Base-by-base conservation (phyloP, 345 rosid genomes). In the Theobroma cacao region DNA sequence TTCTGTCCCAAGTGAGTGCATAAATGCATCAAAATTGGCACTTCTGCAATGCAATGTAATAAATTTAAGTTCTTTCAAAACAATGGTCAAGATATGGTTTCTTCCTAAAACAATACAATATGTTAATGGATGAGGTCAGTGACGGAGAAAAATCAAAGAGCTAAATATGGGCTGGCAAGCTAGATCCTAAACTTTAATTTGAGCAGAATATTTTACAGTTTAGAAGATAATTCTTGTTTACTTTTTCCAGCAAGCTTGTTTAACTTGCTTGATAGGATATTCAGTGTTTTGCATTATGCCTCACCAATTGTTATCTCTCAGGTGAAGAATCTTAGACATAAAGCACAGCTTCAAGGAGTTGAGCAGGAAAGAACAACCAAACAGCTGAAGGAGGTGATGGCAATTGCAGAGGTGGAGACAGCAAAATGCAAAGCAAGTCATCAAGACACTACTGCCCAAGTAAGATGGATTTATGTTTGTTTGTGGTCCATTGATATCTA, bases 381-480 rank as follows among this genome's bases (percentile, higher is more conserved):
- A 82, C 93, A 90, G 76, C 89, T 95, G 79, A 90, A 90, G 79
- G 99, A 95, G 85, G 95, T 95, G 26, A 83, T 89, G 65, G 88
- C 90, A 78, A 85, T 90, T 31, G 95, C 99, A 45, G 93, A 83
- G 69, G 98, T 92, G 77, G 99, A 95, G 90, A 86, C 94, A 26
- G 87, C 87, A 56, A 93, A 91, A 85, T 92, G 98, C 89, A 93
- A 93, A 83, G 98, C 97, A 66, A 90, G 99, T 95, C 81, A 95
- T 95, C 87, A 95, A 91, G 87, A 91, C 98, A 1, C 92, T 93
- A 95, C 99, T 64, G 94, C 94, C 78, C 99, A 95, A 84, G 98
- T 95, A 93, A 89, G 88, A 59, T 53, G 20, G n/a, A 30, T 55
- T 18, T 61, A 8, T 22, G 61, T 61, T 58, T 22, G 52, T 41